Percentiles rank a stretch among this genome's conserved stretches.
These are phyloP conservation scores for Excoecaria cochinchinensis DNA, from an alignment of 345 rosid genomes.

Conservation along the genomic window DNA sequence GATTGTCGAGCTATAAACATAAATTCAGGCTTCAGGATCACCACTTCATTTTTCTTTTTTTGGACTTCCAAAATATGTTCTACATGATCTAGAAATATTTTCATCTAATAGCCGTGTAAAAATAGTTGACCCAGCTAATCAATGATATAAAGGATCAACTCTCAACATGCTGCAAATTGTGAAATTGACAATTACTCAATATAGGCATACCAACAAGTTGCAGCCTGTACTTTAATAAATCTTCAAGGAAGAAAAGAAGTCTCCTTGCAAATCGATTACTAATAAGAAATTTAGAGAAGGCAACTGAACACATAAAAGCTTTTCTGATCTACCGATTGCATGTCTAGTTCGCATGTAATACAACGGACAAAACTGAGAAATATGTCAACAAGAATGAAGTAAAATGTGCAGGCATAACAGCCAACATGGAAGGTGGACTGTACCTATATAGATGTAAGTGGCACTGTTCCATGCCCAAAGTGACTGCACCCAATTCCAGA, in stretches of 20 bases:
- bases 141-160: no score
- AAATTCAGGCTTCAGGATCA: neutral
- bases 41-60: no score
- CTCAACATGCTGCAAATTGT: neutral
- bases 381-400: constrained; percentile 45
- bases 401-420: constrained; percentile 50
- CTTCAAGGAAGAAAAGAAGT: neutral
- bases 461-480: constrained; percentile 96
- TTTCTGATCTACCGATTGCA: neutral
- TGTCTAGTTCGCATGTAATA: neutral
- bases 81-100: neutral
- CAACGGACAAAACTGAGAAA: neutral
- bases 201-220: neutral
- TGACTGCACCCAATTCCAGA: constrained; percentile 86
- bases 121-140: neutral
- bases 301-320: neutral
- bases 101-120: neutral
- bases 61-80: neutral
- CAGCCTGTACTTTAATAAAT: neutral
- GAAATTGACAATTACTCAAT: neutral
- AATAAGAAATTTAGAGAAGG: neutral
- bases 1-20: neutral
- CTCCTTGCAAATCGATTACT: constrained; percentile 6
- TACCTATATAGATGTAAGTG: constrained; percentile 79
- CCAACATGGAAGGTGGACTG: constrained; percentile 85